These are phyloP conservation scores for Candida xiaguanensis DNA, from an alignment of 805 yeast species.

Conservation along the genomic window DNA sequence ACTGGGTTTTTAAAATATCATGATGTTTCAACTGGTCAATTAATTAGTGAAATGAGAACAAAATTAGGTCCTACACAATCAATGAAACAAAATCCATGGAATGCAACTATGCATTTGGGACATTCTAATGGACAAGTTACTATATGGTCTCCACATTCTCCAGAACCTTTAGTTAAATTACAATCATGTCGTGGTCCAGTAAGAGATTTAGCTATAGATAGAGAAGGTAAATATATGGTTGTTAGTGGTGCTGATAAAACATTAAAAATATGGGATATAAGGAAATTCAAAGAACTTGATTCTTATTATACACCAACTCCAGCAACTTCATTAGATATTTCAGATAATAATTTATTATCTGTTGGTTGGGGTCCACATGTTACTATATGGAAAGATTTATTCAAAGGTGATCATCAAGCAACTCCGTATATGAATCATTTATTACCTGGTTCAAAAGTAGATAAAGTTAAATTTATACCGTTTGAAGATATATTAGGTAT, in stretches of 20 bases:
- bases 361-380: slow-evolving; percentile 97
- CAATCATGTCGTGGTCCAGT: slow-evolving; percentile 85
- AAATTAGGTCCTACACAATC: slow-evolving; percentile 87
- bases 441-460: slow-evolving; percentile 71
- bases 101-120: slow-evolving; percentile 91
- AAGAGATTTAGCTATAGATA: slow-evolving; percentile 76
- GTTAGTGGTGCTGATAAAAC: slow-evolving; percentile 84
- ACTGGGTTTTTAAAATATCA: slow-evolving; percentile 88
- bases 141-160: slow-evolving; percentile 88
- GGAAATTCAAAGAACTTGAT: slow-evolving; percentile 75
- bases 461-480: slow-evolving; percentile 74
- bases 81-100: slow-evolving; percentile 91
- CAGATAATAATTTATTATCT: slow-evolving; percentile 82
- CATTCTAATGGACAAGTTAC: slow-evolving; percentile 91
- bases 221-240: slow-evolving; percentile 93
- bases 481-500: slow-evolving; percentile 94
- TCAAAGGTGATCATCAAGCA: slow-evolving; percentile 58
- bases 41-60: slow-evolving; percentile 80
- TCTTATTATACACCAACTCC: slow-evolving; percentile 78
- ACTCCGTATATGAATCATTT: slow-evolving; percentile 92
- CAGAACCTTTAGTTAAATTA: slow-evolving; percentile 79
- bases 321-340: slow-evolving; percentile 71
- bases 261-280: slow-evolving; percentile 88
- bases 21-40: slow-evolving; percentile 88
- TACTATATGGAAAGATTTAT: slow-evolving; percentile 87